Evolutionary conservation across 2,329 filamentous ascomycete species (phyloP).

Genomic region (Trichophyton mentagrophytes): DNA sequence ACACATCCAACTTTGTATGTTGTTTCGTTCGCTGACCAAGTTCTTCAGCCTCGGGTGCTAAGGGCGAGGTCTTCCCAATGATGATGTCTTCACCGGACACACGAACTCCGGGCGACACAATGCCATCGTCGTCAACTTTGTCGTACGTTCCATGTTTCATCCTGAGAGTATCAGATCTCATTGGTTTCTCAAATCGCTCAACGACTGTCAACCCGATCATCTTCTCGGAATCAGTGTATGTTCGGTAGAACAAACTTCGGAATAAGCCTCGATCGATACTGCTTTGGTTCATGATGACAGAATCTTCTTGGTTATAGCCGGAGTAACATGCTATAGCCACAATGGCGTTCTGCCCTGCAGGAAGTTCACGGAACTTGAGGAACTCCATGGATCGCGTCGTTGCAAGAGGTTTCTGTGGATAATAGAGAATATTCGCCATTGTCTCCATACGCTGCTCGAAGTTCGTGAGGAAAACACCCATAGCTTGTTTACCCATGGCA

Average conservation of each 20-base stretch:
- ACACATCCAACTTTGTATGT: constrained; percentile 90
- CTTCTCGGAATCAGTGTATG: constrained; percentile 95
- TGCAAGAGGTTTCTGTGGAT: constrained; percentile 91
- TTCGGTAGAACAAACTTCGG: constrained; percentile 93
- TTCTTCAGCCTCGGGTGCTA: constrained; percentile 84
- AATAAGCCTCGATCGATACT: constrained; percentile 96
- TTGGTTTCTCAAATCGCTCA: constrained; percentile 92
- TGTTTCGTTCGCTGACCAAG: constrained; percentile 79
- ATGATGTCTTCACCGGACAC: constrained; percentile 98
- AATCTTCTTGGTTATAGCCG: constrained; percentile 99
- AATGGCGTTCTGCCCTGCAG: constrained; percentile 94
- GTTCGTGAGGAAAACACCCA: constrained; percentile 98
- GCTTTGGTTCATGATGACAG: constrained; percentile 99
- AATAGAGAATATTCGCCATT: constrained; percentile 98
- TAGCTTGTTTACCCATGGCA: constrained; percentile 99
- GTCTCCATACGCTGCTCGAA: constrained; percentile 97
- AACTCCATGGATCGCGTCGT: constrained; percentile 98
- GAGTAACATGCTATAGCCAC: constrained; percentile 96
- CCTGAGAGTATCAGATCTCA: constrained; percentile 71
- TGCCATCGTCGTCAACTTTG: constrained; percentile 92
- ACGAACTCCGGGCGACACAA: constrained; percentile 83
- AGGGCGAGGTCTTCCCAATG: constrained; percentile 94
- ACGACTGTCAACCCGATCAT: constrained; percentile 85
- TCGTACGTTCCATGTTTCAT: constrained; percentile 94
- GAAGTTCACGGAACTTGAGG: constrained; percentile 91